phyloP scores from a whole-genome alignment of 768 basidiomycete species.

The Pleurotus platypus region DNA sequence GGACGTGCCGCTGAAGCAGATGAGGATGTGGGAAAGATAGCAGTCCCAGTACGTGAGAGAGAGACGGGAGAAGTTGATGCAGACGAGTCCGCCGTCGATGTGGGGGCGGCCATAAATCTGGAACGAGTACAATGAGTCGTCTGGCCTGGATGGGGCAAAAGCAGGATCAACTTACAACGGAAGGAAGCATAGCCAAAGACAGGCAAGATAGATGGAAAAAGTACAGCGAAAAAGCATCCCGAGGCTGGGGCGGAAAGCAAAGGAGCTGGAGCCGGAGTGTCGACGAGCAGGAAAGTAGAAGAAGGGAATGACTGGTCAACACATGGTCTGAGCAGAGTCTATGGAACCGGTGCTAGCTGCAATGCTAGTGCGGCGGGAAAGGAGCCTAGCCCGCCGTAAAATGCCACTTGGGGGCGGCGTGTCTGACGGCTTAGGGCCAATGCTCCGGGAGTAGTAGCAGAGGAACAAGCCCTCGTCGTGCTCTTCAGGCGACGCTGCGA shows the following conservation, averaged over 20 bases:
- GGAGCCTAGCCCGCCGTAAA: no score
- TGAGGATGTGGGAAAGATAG: conserved; percentile 6
- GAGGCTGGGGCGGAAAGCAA: background rate
- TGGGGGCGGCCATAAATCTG: conserved; percentile 13
- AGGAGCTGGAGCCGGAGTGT: background rate
- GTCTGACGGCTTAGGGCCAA: background rate
- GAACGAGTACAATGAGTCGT: background rate
- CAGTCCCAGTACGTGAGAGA: background rate
- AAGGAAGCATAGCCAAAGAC: conserved; percentile 8
- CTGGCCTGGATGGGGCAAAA: background rate
- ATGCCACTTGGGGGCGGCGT: background rate
- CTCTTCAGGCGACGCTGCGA: background rate
- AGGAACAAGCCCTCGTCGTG: background rate
- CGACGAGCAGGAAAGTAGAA: background rate
- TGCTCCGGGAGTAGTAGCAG: background rate
- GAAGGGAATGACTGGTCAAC: conserved; percentile 1
- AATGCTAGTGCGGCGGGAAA: background rate
- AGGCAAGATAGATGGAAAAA: background rate
- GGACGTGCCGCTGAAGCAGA: conserved; percentile 4
- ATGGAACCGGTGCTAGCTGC: background rate
- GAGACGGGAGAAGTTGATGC: conserved; percentile 4
- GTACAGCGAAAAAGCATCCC: conserved; percentile 2
- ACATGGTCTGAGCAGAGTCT: conserved; percentile 3
- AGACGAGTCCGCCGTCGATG: conserved; percentile 6
- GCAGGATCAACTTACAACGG: conserved; percentile 3